Evolutionary conservation across 1,139 yeast genomes (phyloP).

Genomic region (Protomyces lactucae-debilis): DNA sequence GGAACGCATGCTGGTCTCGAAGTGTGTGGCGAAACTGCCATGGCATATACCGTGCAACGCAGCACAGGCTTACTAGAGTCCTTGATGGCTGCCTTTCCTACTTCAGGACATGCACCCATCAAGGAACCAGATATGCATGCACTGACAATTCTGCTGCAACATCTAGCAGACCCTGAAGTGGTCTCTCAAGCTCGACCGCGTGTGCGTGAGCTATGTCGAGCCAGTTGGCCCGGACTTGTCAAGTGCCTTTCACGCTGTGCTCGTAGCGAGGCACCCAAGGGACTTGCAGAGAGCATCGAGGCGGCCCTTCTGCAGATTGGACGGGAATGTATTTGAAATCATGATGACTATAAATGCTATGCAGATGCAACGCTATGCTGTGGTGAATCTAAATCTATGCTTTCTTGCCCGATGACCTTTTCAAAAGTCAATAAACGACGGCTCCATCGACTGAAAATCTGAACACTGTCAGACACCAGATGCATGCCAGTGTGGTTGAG

Average conservation of each 20-base stretch:
- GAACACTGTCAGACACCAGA: slow-evolving; percentile 69
- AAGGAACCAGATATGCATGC: background rate
- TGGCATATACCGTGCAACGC: background rate
- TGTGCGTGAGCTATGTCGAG: background rate
- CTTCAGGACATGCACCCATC: background rate
- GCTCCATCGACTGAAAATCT: slow-evolving; percentile 70
- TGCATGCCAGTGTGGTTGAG: slow-evolving; percentile 63
- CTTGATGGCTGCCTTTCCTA: background rate
- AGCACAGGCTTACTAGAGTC: background rate
- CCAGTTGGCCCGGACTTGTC: background rate
- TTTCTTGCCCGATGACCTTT: background rate
- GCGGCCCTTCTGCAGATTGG: background rate
- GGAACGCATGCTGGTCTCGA: background rate
- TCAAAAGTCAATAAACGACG: slow-evolving; percentile 14
- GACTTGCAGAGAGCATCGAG: background rate
- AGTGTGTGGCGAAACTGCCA: background rate
- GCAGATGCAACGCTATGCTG: background rate
- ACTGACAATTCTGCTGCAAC: background rate
- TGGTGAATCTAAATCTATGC: background rate
- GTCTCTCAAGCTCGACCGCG: background rate
- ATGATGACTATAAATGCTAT: background rate
- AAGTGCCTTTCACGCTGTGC: background rate
- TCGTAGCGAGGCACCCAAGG: background rate
- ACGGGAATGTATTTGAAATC: background rate
- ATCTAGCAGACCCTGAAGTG: background rate